Base-by-base conservation (phyloP, 306 rosid species). In the Crataegus laevigata region DNA sequence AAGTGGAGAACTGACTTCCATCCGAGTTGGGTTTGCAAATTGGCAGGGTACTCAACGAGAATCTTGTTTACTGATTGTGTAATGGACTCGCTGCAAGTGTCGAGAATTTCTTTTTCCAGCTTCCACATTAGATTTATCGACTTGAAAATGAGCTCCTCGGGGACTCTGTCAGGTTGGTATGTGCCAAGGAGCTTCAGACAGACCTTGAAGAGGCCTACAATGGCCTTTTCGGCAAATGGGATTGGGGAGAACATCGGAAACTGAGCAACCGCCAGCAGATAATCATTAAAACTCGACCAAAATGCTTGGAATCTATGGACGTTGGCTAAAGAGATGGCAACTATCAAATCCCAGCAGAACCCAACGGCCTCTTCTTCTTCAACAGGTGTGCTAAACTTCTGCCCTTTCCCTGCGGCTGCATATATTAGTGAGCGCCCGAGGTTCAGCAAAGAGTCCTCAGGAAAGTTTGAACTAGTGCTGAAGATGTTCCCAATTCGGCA, bases 291-390 rank as follows among this genome's bases (percentile, higher is more conserved):
- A 67, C 66, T 76, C 51, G 91, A 87, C 99, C 99, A 94, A 73
- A 90, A 89, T 29, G 78, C 8, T 2, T 79, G 96, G 76, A 94
- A 92, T 54, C 93, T 87, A 8, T 87, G 79, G 26, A 73, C 68
- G 70, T 92, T 94, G 61, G 92, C 84, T 72, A 85, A 21, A 13
- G 88, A 32, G 71, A 92, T 71, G 45, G 90, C 83, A 60, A 84
- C 79, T 60, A 94, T 83, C 78, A 94, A 75, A 79, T 94, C 99
- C 99, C 99, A 94, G 79, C 97, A 94, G 55, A 92, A 92, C 29
- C 85, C 96, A 60, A 94, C 88, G 3, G 96, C 86, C 85, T 92
- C 99, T 82, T 94, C 97, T 84, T 94, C 97, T 76, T 94, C 99
- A 64, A 88, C 73, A 1, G 93, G 83, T n/a, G 96, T 92, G 85